Evolutionary conservation across 108 stramenopile genomes (phyloP).

Genomic region (Nitzschia sp.): DNA sequence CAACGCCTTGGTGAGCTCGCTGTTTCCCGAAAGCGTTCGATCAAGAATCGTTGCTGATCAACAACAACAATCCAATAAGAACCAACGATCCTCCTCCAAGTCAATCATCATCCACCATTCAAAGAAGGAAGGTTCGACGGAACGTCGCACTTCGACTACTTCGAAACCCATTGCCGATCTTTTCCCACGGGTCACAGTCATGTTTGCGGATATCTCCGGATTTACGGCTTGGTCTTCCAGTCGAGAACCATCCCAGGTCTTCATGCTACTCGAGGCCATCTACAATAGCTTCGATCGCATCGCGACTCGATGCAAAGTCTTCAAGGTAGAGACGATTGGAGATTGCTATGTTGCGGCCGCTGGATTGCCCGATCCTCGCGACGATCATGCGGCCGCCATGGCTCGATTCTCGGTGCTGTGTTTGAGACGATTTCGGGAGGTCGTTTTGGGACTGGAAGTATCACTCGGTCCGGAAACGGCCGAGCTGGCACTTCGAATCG

Average conservation of each 20-base stretch:
- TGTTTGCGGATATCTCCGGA: constrained; percentile 9
- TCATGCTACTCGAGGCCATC: constrained; percentile 7
- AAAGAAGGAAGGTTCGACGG: no score
- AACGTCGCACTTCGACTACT: no score
- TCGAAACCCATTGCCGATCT: constrained; percentile 20
- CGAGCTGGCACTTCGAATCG: not conserved
- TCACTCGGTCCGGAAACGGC: constrained; percentile 16
- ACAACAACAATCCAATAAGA: no score
- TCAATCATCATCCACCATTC: no score
- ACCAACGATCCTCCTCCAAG: no score
- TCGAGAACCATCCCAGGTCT: constrained; percentile 18
- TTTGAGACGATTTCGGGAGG: not conserved
- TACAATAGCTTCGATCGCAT: constrained; percentile 7
- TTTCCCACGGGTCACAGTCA: constrained; percentile 10
- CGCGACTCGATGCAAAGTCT: constrained; percentile 1
- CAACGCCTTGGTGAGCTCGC: constrained; percentile 43
- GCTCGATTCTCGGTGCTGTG: constrained; percentile 1
- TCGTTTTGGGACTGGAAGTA: not conserved
- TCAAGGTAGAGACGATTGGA: constrained; percentile 23
- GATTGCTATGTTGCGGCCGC: constrained; percentile 18
- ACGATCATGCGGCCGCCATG: constrained; percentile 17
- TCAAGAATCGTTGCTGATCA: constrained; percentile 39
- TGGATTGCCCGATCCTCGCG: constrained; percentile 8
- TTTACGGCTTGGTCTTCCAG: constrained; percentile 17
- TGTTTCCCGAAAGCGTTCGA: constrained; percentile 57